Evolutionary conservation across 192 early-diverging fungal genomes (phyloP).

Genomic region (Podila epigama): DNA sequence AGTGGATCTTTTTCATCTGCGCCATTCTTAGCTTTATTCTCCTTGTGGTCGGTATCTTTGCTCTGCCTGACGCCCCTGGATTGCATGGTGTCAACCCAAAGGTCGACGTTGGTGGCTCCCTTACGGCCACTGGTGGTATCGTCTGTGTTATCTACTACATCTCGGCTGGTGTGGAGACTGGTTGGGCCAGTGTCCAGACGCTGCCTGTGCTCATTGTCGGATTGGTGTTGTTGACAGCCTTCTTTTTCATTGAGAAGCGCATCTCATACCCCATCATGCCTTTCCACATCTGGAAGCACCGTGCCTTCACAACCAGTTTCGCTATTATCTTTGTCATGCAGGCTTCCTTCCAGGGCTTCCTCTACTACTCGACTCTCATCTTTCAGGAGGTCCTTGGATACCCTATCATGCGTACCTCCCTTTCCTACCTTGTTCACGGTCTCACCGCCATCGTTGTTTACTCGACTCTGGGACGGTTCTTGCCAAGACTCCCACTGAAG

Average conservation of each 20-base stretch:
- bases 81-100: constrained; percentile 32
- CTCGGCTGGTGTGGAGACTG: constrained; percentile 42
- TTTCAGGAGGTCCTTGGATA: constrained; percentile 57
- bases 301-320: constrained; percentile 54
- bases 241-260: constrained; percentile 47
- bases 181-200: constrained; percentile 37
- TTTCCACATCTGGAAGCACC: constrained; percentile 53
- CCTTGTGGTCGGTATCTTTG: constrained; percentile 40
- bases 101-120: constrained; percentile 45
- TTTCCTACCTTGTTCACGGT: constrained; percentile 54
- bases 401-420: constrained; percentile 47
- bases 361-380: constrained; percentile 56
- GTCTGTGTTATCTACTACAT: constrained; percentile 50
- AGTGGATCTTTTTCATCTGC: constrained; percentile 53
- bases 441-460: constrained; percentile 44
- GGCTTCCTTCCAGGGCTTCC: constrained; percentile 51
- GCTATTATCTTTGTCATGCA: constrained; percentile 40
- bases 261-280: constrained; percentile 54
- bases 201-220: constrained; percentile 37
- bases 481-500: constrained; percentile 38
- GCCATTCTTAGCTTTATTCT: constrained; percentile 39
- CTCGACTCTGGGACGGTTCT: constrained; percentile 44
- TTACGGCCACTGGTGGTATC: constrained; percentile 44
- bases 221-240: constrained; percentile 40
- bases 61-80: constrained; percentile 32